Evolutionary conservation across 192 early-diverging fungal species (phyloP), one percentile per base, ranked within the genome.

Genomic region (Bifiguratus adelaidae): DNA sequence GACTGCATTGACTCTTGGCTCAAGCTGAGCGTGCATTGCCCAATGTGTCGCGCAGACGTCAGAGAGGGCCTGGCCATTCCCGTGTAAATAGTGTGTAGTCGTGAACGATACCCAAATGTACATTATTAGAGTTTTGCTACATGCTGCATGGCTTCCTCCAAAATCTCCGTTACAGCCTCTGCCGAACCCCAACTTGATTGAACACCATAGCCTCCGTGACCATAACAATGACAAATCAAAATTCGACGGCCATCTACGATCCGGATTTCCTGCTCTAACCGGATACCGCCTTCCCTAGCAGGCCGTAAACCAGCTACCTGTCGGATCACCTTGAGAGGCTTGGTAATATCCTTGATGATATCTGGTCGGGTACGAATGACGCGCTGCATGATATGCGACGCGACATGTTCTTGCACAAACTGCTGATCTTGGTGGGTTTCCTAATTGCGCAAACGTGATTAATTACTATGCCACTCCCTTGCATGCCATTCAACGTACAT

Each of bases 111-210:
- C n/a, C n/a, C n/a, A n/a, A n/a, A n/a, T n/a, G n/a, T n/a, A n/a
- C n/a, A n/a, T n/a, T n/a, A n/a, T n/a, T n/a, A n/a, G n/a, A n/a
- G n/a, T n/a, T n/a, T n/a, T n/a, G n/a, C n/a, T n/a, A n/a, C n/a
- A n/a, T 46, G 37, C 13, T 40, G 5, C 37, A 40, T 15, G 7
- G 37, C 46, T 24, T 32, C 24, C 25, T 67, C 64, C 24, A 82
- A 53, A 4, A 77, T 33, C 19, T 50, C 42, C 1, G 73, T 55
- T 8, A 58, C 58, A 25, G 58, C 44, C 27, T 67, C 36, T 6
- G 76, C 76, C 19, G 77, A 71, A 12, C 76, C 76, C 63, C 72
- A 73, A 63, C 74, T 79, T 15, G 71, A 65, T 36, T 83, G 78
- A 58, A 60, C 70, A 6, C 76, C 81, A 64, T 65, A 81, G 1